Evolutionary conservation across 2,329 filamentous ascomycete genomes (phyloP), one percentile per base, ranked within the genome.

Genomic region (Niveomyces coronatus): DNA sequence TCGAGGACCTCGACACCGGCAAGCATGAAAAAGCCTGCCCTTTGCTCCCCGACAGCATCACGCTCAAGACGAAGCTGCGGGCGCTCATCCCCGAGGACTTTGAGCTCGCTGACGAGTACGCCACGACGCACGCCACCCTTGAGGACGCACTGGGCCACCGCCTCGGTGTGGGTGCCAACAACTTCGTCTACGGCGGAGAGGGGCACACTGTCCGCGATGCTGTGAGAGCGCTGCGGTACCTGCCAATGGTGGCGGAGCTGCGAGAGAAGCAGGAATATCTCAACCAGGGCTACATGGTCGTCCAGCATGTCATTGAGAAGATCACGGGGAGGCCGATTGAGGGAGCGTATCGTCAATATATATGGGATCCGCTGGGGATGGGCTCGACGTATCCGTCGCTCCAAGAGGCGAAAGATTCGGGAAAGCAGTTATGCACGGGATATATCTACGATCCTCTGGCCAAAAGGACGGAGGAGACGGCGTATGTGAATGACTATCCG

Each of bases 71-170:
- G 0, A 58, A 60, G 2, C 10, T 31, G 10, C 28, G 15, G 9
- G 10, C 28, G 9, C 10, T 31, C 28, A 9, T 9, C 28, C 9
- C 28, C 15, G 28, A 24, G 1, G 67, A 70, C 30, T 71, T 71
- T 40, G 57, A 67, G 4, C 53, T 70, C 17, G 39, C 53, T 4
- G 60, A 63, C 32, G 48, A 54, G 1, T 57, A 55, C 33, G 55
- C 58, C n/a, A 70, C 65, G 2, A 45, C 52, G 18, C 56, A 64
- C 39, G 48, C 68, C 29, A 72, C 65, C 0, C 47, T 72, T 8
- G 66, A 70, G 41, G 70, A 74, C 40, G 59, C 65, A 2, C 53
- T 72, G 1, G 60, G 59, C 35, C 69, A 73, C 45, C 54, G 65
- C 9, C 65, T 61, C 2, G 68, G 70, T 9, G 54, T 67, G 33